Conservation (phyloP, 2,329 filamentous ascomycete species). For the Verticillium klebahnii region DNA sequence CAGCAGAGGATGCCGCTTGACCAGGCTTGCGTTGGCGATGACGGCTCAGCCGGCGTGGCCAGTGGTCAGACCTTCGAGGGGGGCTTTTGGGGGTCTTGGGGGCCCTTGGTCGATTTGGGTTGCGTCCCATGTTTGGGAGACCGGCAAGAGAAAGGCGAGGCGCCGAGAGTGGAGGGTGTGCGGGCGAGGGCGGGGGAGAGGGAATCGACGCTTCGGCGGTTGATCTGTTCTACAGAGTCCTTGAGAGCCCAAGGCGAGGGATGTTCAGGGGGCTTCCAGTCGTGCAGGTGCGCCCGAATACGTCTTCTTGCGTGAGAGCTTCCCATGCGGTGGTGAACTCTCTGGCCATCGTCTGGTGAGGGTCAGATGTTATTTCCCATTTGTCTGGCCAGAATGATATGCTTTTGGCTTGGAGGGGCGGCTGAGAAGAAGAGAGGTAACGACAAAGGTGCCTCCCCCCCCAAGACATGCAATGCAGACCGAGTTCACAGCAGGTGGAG, state of each 20-base stretch:
- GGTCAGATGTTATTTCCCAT: not conserved
- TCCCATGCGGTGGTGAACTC: not conserved
- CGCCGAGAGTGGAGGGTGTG: not conserved
- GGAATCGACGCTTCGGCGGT: not conserved
- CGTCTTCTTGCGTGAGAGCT: not conserved
- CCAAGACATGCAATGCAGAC: not conserved
- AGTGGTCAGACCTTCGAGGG: not conserved
- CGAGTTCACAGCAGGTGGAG: not conserved
- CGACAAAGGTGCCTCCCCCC: not conserved
- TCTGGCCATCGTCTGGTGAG: not conserved
- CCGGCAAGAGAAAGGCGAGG: not conserved
- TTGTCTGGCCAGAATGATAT: not conserved
- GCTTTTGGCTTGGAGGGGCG: not conserved
- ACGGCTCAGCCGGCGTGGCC: not conserved
- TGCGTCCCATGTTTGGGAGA: not conserved
- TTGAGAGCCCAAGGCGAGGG: not conserved
- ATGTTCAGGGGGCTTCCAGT: not conserved
- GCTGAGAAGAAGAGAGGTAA: not conserved
- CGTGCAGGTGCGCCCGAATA: not conserved
- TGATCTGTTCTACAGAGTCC: not conserved
- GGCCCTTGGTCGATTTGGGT: not conserved
- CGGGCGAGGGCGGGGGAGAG: not conserved
- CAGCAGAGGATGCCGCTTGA: not conserved
- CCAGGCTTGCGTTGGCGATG: not conserved
- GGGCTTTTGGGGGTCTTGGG: not conserved